Evolutionary conservation across 78 protist species (phyloP), one percentile per base, ranked within the genome.

Genomic region (Dictyostelium purpureum): DNA sequence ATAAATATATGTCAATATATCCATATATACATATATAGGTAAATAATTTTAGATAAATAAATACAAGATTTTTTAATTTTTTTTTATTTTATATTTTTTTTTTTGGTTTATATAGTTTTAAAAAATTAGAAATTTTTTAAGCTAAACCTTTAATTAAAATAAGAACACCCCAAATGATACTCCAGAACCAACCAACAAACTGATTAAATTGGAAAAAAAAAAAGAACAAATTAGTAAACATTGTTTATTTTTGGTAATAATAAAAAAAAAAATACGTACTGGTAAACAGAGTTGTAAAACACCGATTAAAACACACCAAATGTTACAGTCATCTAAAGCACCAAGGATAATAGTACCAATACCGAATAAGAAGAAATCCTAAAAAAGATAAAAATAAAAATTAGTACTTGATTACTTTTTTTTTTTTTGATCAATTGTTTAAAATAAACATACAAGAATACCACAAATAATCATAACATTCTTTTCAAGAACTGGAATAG

Each of bases 391-490:
- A 52, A 52, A 52, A 16, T 16, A 49, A 49, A 52, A 52, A 52
- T 52, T 52, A 52, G 61, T 19, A 52, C 21, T 52, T 52, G 14
- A 16, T 49, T 49, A 49, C 16, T 49, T 49, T 49, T 49, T 49
- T 49, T 49, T 49, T 49, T 49, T 52, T 7, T 52, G 14, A 21
- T 52, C 6, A 49, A 49, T 6, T 49, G 10, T 16, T 16, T 16
- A 16, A 49, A 49, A 49, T 49, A 16, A 49, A 49, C 2, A 49
- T 49, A 28, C 42, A 47, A 85, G 81, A 45, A 85, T 85, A 74
- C 91, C 91, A 71, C 91, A 85, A 45, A 85, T 61, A 26, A 85
- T 70, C 91, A 85, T 85, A 33, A 85, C 69, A 85, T 85, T 85
- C 35, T 33, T 42, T 73, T 85, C 91, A 65, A 85, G 61, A 1